These are phyloP conservation scores for Candida bentonensis DNA, from an alignment of 805 yeast species.

Conservation along the genomic window DNA sequence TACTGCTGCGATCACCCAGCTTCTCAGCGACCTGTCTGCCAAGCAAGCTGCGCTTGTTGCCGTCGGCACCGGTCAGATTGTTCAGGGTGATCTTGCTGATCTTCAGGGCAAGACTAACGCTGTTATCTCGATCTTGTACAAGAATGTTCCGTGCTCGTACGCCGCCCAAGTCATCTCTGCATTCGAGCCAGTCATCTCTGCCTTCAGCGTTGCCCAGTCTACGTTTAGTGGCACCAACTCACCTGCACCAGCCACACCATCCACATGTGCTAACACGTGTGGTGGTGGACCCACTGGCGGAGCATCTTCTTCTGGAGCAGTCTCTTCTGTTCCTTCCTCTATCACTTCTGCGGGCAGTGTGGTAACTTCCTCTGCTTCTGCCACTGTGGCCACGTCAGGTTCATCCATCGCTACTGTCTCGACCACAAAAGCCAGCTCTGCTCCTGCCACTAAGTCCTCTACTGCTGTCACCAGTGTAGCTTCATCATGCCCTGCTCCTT, in stretches of 20 bases:
- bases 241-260: neutral
- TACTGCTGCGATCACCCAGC: constrained; percentile 8
- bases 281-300: constrained; percentile 6
- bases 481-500: neutral
- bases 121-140: constrained; percentile 7
- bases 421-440: constrained; percentile 5
- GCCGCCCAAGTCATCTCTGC: constrained; percentile 6
- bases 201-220: constrained; percentile 2
- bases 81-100: constrained; percentile 12
- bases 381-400: constrained; percentile 6
- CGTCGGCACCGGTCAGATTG: constrained; percentile 13
- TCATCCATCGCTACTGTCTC: constrained; percentile 7
- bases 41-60: constrained; percentile 15
- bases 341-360: constrained; percentile 7
- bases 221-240: neutral
- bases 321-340: constrained; percentile 7
- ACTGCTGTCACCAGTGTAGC: neutral
- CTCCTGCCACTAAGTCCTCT: no score
- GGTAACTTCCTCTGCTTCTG: constrained; percentile 4
- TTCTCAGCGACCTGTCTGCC: constrained; percentile 11
- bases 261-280: neutral
- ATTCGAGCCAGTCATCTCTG: constrained; percentile 8
- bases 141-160: constrained; percentile 8
- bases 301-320: neutral
- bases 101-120: constrained; percentile 11